Base-by-base conservation (phyloP, 2,329 filamentous ascomycete genomes). In the Mariannaea sp. region DNA sequence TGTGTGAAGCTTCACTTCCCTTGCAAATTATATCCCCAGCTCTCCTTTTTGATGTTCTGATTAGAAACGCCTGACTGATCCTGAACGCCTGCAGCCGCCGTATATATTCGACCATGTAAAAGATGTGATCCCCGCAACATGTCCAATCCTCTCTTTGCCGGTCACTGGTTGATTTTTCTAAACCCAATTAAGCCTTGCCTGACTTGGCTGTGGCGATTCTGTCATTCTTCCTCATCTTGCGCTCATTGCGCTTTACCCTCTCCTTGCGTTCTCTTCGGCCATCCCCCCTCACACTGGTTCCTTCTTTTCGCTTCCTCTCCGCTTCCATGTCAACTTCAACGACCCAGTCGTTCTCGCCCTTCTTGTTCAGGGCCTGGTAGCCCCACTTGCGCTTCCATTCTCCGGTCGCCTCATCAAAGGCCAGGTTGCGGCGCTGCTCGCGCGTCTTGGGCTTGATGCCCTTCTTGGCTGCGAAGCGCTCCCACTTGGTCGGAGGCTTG, bases 361-460 rank as follows among this genome's bases (percentile, higher is more conserved):
- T 85, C 79, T 94, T 93, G 73, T 94, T 94, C 72, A 89, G 86
- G 56, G 88, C 92, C 77, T 93, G 89, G 77, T 94, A 96, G 1
- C 94, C 94, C 91, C 93, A 99, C 74, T 92, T 92, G 58, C 90
- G 88, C 70, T 91, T 89, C 91, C 92, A 97, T 71, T 94, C 89
- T 61, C 90, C 89, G 26, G 79, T 89, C 54, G 81, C 85, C 74
- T 96, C 90, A 73, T 97, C 91, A 72, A 87, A 97, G 51, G 88
- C 85, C 65, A 92, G 76, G 76, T 96, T 81, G 74, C 80, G 73
- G 58, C 85, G 82, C 73, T 86, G 81, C 70, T 94, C 91, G 62
- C 88, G 84, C 62, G 84, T 88, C 83, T 92, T 96, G 74, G 86
- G 85, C 77, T 89, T 90, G 76, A 99, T 97, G 50, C 94, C 94